Base-by-base conservation (phyloP, 1,284 basidiomycete genomes). In the Golubevia sp. region DNA sequence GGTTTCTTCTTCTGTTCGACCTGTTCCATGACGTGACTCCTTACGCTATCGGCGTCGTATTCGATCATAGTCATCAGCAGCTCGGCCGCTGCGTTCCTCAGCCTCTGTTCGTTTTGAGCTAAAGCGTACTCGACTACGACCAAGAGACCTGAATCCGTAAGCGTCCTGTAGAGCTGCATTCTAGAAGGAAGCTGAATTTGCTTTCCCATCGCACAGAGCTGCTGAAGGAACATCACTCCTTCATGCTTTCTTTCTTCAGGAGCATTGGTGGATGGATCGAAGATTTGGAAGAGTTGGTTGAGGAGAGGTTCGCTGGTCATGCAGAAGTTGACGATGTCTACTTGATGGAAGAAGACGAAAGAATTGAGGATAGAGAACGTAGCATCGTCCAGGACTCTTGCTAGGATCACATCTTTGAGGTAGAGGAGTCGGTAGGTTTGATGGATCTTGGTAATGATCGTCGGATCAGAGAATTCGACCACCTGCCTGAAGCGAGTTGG, bases 261-360 rank as follows among this genome's bases (percentile, higher is more conserved):
- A 11, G 24, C 34, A 4, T 24, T 57, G 24, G 62, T 66, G n/a
- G 38, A 88, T 71, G 90, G 89, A 66, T 91, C 88, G 82, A 93
- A 96, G 44, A 92, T 86, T 49, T 87, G 86, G 55, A 95, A 92
- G 25, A 97, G 87, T 61, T 93, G 90, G 38, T 87, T 86, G 26
- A 98, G 86, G 82, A 97, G 91, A 3, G 85, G 81, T 3, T 88
- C 88, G 79, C 95, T 92, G 62, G 87, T 88, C 78, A 94, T 91
- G 55, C 97, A 89, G 82, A 96, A 91, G 59, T 88, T 90, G 80
- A 98, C 93, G 79, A 99, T 98, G 85, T 99, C 96, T 77, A 96
- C 94, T 85, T 99, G 96, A 85, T 98, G 97, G 88, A 96, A 99
- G 83, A 98, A 96, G 83, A 99, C 93, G 85, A 93, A 93, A 18